These are phyloP conservation scores for Magnolia changhungtana DNA, from an alignment of 164 flowering plant species.

Conservation along the genomic window DNA sequence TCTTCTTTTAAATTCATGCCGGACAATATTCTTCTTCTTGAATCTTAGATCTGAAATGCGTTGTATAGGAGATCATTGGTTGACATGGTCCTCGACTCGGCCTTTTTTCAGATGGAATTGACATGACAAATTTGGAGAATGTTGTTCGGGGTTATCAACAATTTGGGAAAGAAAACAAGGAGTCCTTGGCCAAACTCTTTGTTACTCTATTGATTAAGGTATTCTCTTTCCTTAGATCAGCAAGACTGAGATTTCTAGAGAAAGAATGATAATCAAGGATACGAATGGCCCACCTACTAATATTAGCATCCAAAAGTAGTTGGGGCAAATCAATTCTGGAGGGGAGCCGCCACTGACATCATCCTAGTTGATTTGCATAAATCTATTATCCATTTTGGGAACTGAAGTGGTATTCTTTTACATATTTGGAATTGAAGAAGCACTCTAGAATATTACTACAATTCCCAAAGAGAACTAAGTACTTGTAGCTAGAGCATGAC, in stretches of 20 bases:
- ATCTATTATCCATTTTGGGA: neutral
- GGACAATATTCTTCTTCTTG: neutral
- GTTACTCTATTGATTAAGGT: slow-evolving; percentile 53
- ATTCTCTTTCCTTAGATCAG: slow-evolving; percentile 1
- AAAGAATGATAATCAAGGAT: neutral
- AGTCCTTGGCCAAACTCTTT: slow-evolving; percentile 59
- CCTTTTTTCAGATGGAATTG: slow-evolving; percentile 48
- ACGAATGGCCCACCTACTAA: neutral
- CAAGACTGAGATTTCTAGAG: neutral
- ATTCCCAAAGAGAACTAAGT: neutral
- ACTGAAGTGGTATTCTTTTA: neutral
- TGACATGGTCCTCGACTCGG: slow-evolving; percentile 9
- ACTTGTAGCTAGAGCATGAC: neutral
- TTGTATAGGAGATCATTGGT: neutral
- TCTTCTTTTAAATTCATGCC: neutral
- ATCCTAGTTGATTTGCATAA: neutral
- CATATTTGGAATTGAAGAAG: neutral
- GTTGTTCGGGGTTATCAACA: slow-evolving; percentile 28
- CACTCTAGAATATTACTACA: neutral
- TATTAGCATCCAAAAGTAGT: neutral
- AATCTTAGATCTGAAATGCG: neutral
- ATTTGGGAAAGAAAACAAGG: slow-evolving; percentile 47
- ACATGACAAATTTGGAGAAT: slow-evolving; percentile 34
- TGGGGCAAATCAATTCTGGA: neutral
- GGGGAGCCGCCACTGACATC: neutral